Conservation (phyloP, 116 monocot genomes). For the Papilionanthe hybrid region DNA sequence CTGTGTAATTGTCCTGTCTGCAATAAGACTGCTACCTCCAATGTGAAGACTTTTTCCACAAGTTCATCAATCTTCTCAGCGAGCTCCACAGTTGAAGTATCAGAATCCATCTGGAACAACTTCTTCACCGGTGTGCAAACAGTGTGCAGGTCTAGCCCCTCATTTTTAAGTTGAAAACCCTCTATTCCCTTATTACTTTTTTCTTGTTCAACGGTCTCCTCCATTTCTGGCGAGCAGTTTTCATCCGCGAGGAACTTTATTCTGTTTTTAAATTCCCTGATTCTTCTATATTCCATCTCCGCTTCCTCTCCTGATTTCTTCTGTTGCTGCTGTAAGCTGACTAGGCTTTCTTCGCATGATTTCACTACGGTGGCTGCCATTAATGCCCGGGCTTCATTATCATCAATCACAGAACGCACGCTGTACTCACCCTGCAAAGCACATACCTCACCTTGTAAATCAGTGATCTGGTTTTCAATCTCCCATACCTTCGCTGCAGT, state of each 20-base stretch:
- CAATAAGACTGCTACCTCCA: slow-evolving; percentile 31
- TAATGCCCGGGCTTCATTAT: slow-evolving; percentile 42
- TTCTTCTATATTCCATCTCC: slow-evolving; percentile 19
- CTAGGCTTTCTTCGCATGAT: slow-evolving; percentile 42
- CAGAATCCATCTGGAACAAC: slow-evolving; percentile 24
- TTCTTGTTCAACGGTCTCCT: neutral
- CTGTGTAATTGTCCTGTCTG: slow-evolving; percentile 27
- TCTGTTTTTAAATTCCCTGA: slow-evolving; percentile 23
- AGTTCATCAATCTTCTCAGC: slow-evolving; percentile 43
- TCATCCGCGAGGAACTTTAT: slow-evolving; percentile 24
- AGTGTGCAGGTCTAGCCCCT: slow-evolving; percentile 24
- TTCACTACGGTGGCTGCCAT: slow-evolving; percentile 41
- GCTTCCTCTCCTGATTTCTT: slow-evolving; percentile 22
- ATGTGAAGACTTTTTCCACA: slow-evolving; percentile 38
- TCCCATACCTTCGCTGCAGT: slow-evolving; percentile 28
- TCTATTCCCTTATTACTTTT: slow-evolving; percentile 5
- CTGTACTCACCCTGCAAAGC: slow-evolving; percentile 33
- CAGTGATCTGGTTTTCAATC: slow-evolving; percentile 29
- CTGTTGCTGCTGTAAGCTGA: slow-evolving; percentile 25
- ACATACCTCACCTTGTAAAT: slow-evolving; percentile 31
- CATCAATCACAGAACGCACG: slow-evolving; percentile 29
- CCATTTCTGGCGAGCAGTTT: slow-evolving; percentile 2
- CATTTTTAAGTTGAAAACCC: neutral
- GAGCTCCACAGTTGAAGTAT: slow-evolving; percentile 24
- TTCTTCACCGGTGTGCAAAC: slow-evolving; percentile 30